Base-by-base conservation (phyloP, 2,329 filamentous ascomycete genomes). In the Neopestalotiopsis clavispora region DNA sequence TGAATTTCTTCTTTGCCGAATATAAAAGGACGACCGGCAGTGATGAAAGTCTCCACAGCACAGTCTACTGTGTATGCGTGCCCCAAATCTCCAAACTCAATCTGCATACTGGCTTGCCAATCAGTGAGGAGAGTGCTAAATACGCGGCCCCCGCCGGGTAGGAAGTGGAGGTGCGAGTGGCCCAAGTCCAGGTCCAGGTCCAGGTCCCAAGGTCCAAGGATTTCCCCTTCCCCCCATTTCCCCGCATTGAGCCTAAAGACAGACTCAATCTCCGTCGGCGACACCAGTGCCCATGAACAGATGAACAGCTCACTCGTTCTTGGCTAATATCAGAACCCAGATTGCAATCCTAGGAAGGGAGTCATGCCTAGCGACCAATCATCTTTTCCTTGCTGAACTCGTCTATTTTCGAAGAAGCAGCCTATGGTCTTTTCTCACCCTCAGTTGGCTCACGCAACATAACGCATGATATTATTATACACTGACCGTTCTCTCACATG, bases 161-260 rank as follows among this genome's bases (percentile, higher is more conserved):
- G 45, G 45, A 10, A n/a, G 6, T 52, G 45, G 6, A 17, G n/a
- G 45, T 38, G 34, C 1, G 10, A 38, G 34, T 38, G 34, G 34
- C 10, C 34, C 34, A 38, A 38, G 34, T 38, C 34, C 34, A 38
- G 34, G 34, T 6, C 34, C 34, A 38, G 34, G 34, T 38, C 34
- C 34, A 10, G 34, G 23, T 23, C 23, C 23, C 23, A 23, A 10
- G 34, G 34, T 38, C 34, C 45, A 23, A 52, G 45, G 45, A 17
- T 23, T 17, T 23, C n/a, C 57, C 57, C 14, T 10, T 59, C 17
- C 13, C n/a, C 40, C 38, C 6, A 32, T 67, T 28, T 28, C 73
- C 72, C 72, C 74, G 74, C 74, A 77, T 76, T 78, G 71, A 78
- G 76, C 75, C 76, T 78, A 77, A 77, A 75, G 66, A 66, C 68